Evolutionary conservation across 768 basidiomycete species (phyloP).

Genomic region (Trametes coccinea): DNA sequence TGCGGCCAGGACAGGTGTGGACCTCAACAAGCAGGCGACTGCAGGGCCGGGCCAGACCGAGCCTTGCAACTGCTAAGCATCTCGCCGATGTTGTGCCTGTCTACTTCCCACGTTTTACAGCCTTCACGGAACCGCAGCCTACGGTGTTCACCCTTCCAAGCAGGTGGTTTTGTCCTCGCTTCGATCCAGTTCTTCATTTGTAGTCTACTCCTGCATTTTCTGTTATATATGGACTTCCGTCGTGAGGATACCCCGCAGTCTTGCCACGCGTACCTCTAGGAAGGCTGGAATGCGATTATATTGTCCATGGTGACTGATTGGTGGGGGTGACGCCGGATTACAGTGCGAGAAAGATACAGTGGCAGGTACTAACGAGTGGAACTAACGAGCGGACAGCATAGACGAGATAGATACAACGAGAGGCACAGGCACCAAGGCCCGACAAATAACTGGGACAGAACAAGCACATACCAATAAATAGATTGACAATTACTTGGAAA

Average conservation of each 20-base stretch:
- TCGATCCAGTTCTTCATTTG: constrained; percentile 32
- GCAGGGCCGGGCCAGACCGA: constrained; percentile 57
- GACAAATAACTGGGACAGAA: not conserved
- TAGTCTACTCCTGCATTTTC: constrained; percentile 19
- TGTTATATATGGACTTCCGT: constrained; percentile 25
- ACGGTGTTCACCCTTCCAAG: constrained; percentile 24
- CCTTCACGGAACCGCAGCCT: not conserved
- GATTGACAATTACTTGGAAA: not conserved
- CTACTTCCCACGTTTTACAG: constrained; percentile 5
- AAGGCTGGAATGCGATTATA: not conserved
- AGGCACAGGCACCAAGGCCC: constrained; percentile 8
- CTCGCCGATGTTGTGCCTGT: constrained; percentile 4
- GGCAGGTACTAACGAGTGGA: not conserved
- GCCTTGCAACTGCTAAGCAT: constrained; percentile 70
- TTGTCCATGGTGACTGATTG: not conserved
- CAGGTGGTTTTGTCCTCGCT: constrained; percentile 41
- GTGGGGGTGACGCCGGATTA: not conserved
- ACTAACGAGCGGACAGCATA: constrained; percentile 3
- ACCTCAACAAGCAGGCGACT: constrained; percentile 70
- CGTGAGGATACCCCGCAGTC: not conserved
- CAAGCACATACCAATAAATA: constrained; percentile 17
- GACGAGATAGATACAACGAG: not conserved
- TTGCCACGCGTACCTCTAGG: too few relatives aligned
- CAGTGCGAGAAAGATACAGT: constrained; percentile 6
- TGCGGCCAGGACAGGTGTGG: constrained; percentile 62